phyloP scores from a whole-genome alignment of 768 basidiomycete species.

The Harrya chromipes region DNA sequence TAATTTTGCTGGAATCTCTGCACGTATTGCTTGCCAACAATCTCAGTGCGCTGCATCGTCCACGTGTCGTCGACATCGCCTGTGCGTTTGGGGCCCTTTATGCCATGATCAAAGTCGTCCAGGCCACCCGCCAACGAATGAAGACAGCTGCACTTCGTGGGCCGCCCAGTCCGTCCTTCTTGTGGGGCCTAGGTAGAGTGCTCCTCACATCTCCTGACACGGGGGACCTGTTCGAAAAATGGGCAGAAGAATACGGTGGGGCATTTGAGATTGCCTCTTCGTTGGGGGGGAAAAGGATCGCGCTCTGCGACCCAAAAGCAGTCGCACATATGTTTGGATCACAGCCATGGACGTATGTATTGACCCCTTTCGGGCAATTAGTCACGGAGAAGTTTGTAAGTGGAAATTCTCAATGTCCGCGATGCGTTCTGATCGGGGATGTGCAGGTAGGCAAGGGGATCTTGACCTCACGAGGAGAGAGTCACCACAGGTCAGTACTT shows the following conservation, averaged over 20 bases:
- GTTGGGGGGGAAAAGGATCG: constrained; percentile 34
- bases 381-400: constrained; percentile 27
- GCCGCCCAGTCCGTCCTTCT: constrained; percentile 14
- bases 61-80: background rate
- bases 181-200: constrained; percentile 14
- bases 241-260: constrained; percentile 47
- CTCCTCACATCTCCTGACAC: constrained; percentile 18
- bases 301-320: constrained; percentile 49
- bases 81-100: constrained; percentile 6
- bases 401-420: background rate
- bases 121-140: background rate
- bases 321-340: constrained; percentile 47
- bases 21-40: background rate
- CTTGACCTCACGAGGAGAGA: constrained; percentile 41
- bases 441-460: constrained; percentile 36
- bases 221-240: constrained; percentile 40
- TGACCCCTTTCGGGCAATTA: constrained; percentile 19
- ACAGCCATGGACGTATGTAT: constrained; percentile 41
- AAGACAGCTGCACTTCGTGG: constrained; percentile 24
- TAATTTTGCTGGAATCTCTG: background rate
- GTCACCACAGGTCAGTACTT: constrained; percentile 36
- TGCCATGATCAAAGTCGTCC: constrained; percentile 4
- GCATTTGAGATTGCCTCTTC: constrained; percentile 40
- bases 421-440: background rate
- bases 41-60: background rate